Evolutionary conservation across 2,329 filamentous ascomycete genomes (phyloP), one percentile per base, ranked within the genome.

Genomic region (Aschersonia sp.): DNA sequence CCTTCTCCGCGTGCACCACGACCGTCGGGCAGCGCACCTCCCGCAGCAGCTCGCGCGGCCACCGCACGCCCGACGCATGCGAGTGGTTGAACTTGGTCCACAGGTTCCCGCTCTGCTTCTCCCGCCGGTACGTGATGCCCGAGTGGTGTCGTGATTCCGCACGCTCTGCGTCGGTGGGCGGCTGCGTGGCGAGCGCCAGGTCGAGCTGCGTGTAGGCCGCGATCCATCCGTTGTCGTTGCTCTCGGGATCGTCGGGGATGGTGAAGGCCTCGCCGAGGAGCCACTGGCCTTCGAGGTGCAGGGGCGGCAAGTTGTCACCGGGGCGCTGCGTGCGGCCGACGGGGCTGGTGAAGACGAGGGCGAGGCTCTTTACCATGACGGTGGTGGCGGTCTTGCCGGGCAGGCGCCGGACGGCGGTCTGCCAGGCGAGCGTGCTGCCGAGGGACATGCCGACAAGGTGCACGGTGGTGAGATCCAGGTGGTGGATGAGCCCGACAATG

Each of bases 71-170:
- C 2, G 55, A 52, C 6, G 55, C 57, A 30, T 49, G 52, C 1
- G 57, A 54, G 42, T 62, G 59, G 44, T 62, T 60, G 9, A 47
- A 45, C 46, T 59, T 62, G 12, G 50, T 55, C 49, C 55, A 58
- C 12, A 61, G 37, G 6, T 56, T 62, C 4, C 40, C 40, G 40
- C 40, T 54, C 14, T 51, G 41, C 45, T 47, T 53, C 44, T 56
- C 53, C 14, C 53, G 48, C 14, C 43, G 46, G 31, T 53, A 54
- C 40, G 54, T 56, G 14, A 47, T 42, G 40, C 53, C 53, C 7
- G 14, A n/a, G 10, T 42, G 46, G 29, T 43, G 46, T 22, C 51
- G 47, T 7, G 51, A 47, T 39, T 54, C 51, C n/a, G 46, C 49
- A 10, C 11, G 41, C 35, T 55, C 54, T 29, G 40, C 51, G 5